A percentile compares a stretch with the other conserved stretches of the same genome.
phyloP scores from a whole-genome alignment of 2,329 filamentous ascomycete species.

The Apiospora aurea region DNA sequence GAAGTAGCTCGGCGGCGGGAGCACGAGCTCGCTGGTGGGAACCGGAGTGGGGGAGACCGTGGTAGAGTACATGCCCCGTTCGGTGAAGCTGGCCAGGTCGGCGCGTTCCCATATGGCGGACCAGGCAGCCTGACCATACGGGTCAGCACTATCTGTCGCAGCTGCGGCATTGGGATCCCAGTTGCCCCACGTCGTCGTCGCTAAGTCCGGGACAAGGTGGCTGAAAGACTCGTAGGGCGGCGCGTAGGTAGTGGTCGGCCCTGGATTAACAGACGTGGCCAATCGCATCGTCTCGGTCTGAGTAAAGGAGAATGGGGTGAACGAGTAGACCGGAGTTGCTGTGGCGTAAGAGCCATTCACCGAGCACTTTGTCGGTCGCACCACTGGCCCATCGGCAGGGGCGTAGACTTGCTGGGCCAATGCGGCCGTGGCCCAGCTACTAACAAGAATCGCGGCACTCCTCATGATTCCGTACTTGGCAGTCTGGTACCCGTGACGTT shows the following conservation, averaged over 20 bases:
- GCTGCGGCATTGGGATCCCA: conserved; percentile 45
- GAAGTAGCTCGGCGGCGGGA: conserved; percentile 61
- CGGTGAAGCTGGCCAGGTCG: conserved; percentile 44
- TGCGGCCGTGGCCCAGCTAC: background rate
- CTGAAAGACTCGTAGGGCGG: conserved; percentile 44
- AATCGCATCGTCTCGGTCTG: conserved; percentile 48
- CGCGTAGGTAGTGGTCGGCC: conserved; percentile 44
- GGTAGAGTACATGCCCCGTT: conserved; percentile 42
- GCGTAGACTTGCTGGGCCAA: conserved; percentile 45
- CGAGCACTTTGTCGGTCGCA: conserved; percentile 37
- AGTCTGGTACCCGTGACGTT: background rate
- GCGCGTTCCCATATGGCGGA: conserved; percentile 45
- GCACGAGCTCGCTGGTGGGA: conserved; percentile 59
- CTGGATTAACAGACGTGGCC: conserved; percentile 42
- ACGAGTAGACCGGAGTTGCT: conserved; percentile 39
- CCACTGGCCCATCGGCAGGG: conserved; percentile 38
- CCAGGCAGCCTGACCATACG: conserved; percentile 49
- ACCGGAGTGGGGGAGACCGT: conserved; percentile 63
- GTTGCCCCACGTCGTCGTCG: conserved; percentile 50
- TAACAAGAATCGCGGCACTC: background rate
- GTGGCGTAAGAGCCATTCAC: conserved; percentile 33
- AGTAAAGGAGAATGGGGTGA: conserved; percentile 42
- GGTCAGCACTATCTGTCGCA: conserved; percentile 43
- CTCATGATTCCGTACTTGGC: background rate
- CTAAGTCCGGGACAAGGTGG: conserved; percentile 43